Conservation (phyloP, 495 filamentous ascomycete species). For the Trichodelitschia bisporula region DNA sequence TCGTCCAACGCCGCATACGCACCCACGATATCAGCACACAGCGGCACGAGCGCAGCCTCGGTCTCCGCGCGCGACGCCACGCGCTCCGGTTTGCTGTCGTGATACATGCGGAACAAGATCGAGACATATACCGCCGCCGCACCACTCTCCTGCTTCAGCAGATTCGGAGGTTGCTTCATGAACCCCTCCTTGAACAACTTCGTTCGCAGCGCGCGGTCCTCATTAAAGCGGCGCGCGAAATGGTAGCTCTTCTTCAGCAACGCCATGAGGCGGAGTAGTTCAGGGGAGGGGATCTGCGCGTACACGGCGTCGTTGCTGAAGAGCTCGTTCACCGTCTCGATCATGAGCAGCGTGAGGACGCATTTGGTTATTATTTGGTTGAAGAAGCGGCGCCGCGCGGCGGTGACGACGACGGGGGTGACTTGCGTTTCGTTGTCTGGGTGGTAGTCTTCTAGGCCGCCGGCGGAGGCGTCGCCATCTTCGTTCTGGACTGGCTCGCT, state of each 20-base stretch:
- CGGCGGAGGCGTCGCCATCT: background rate
- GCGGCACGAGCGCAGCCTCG: slow-evolving; percentile 75
- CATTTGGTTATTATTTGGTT: slow-evolving; percentile 99
- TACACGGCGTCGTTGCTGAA: slow-evolving; percentile 96
- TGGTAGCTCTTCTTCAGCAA: slow-evolving; percentile 83
- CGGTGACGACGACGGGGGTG: slow-evolving; percentile 75
- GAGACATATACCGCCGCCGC: slow-evolving; percentile 80
- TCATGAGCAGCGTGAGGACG: slow-evolving; percentile 92
- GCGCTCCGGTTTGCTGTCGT: slow-evolving; percentile 62
- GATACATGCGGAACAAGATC: slow-evolving; percentile 92
- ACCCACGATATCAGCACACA: slow-evolving; percentile 78
- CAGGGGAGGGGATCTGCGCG: slow-evolving; percentile 63
- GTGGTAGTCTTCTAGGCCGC: slow-evolving; percentile 67
- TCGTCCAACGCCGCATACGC: slow-evolving; percentile 68
- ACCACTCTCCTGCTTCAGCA: slow-evolving; percentile 93
- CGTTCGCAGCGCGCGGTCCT: slow-evolving; percentile 86
- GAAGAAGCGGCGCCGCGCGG: slow-evolving; percentile 85
- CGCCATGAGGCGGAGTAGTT: slow-evolving; percentile 79
- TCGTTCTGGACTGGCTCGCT: slow-evolving; percentile 1
- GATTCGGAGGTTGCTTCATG: slow-evolving; percentile 97
- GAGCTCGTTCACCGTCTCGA: slow-evolving; percentile 93
- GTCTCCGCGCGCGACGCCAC: slow-evolving; percentile 53
- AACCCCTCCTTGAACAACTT: slow-evolving; percentile 90
- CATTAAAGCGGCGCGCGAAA: slow-evolving; percentile 93
- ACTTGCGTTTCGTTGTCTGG: slow-evolving; percentile 44